phyloP scores from a whole-genome alignment of 495 filamentous ascomycete genomes.

The Chaetomium fimeti region DNA sequence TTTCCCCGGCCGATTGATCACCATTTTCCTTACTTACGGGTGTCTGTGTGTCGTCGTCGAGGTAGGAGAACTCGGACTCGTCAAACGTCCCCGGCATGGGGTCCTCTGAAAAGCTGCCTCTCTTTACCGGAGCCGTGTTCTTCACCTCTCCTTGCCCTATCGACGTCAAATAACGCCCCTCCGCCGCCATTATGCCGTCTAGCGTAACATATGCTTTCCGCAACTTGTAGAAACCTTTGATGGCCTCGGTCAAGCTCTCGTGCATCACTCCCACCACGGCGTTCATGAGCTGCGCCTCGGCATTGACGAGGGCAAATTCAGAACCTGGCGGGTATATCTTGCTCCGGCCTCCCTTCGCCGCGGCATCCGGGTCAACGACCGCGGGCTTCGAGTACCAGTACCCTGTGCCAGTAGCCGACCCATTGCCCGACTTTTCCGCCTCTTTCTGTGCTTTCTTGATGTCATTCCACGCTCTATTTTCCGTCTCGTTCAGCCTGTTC shows the following conservation, averaged over 20 bases:
- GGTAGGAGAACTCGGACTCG: conserved; percentile 35
- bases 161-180: conserved; percentile 44
- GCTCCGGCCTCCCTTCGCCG: conserved; percentile 21
- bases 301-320: conserved; percentile 73
- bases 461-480: conserved; percentile 72
- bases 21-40: conserved; percentile 21
- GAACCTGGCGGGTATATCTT: conserved; percentile 73
- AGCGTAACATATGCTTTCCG: conserved; percentile 85
- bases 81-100: conserved; percentile 42
- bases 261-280: conserved; percentile 87
- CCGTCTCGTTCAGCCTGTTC: conserved; percentile 71
- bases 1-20: conserved; percentile 35
- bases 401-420: too few species aligned
- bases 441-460: conserved; percentile 69
- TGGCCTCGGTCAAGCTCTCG: conserved; percentile 86
- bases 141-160: conserved; percentile 7
- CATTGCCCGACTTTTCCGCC: conserved; percentile 23
- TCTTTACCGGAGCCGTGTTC: conserved; percentile 3
- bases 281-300: conserved; percentile 82
- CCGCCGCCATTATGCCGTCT: conserved; percentile 62
- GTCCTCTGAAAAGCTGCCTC: conserved; percentile 30
- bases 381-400: too few species aligned
- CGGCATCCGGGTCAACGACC: too few species aligned
- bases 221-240: conserved; percentile 90
- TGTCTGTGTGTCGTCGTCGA: conserved; percentile 19